These are phyloP conservation scores for Porphyrellus cyaneotinctus DNA, from an alignment of 768 basidiomycete genomes.

Conservation along the genomic window DNA sequence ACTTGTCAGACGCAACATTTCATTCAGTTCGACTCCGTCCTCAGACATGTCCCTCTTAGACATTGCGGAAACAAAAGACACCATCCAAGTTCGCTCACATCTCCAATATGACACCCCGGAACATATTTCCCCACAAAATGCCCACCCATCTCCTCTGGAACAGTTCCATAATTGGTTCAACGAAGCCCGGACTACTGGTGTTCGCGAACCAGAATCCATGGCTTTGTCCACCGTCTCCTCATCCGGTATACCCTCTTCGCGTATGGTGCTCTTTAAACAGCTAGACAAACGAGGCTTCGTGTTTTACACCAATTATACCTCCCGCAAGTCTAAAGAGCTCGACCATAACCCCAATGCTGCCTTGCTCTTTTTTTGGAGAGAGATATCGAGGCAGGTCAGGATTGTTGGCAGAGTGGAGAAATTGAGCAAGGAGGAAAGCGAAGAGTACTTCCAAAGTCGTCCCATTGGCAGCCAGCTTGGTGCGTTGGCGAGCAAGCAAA, in stretches of 20 bases:
- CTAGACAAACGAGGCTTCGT: conserved; percentile 87
- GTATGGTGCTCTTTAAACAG: conserved; percentile 89
- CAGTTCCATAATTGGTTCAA: conserved; percentile 90
- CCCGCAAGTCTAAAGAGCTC: conserved; percentile 86
- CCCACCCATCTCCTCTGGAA: conserved; percentile 65
- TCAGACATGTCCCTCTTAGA: conserved; percentile 20
- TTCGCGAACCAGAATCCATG: conserved; percentile 90
- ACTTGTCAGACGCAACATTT: neutral
- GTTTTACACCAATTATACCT: conserved; percentile 96
- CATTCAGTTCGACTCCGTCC: neutral
- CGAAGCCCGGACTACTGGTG: conserved; percentile 51
- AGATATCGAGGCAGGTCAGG: conserved; percentile 75
- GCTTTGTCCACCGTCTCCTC: conserved; percentile 69
- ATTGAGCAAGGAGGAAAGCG: conserved; percentile 64
- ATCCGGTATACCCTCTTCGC: conserved; percentile 75
- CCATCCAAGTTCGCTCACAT: conserved; percentile 67
- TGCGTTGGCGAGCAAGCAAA: conserved; percentile 93
- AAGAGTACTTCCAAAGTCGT: conserved; percentile 76
- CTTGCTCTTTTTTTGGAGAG: conserved; percentile 89
- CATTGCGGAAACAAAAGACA: conserved; percentile 47
- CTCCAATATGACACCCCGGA: conserved; percentile 72
- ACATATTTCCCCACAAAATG: conserved; percentile 55
- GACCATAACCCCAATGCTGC: conserved; percentile 72
- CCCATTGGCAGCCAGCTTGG: conserved; percentile 84
- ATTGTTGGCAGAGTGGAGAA: conserved; percentile 85